Base-by-base conservation (phyloP, 352 stramenopile species). In the Thraustotheca clavata region DNA sequence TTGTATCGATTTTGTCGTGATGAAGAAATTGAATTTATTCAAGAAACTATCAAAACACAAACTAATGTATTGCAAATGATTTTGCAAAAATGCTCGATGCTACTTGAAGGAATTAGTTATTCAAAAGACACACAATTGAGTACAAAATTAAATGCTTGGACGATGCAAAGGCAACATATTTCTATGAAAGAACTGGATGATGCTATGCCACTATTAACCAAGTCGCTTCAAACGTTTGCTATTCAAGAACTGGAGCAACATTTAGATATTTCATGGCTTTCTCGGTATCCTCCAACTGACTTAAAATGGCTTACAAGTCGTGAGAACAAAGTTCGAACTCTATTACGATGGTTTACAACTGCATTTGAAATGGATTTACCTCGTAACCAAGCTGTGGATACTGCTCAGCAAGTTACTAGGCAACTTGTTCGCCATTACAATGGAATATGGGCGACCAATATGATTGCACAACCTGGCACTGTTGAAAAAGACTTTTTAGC, bases 371-470 rank as follows among this genome's bases (percentile, higher is more conserved):
- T 47, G 18, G 57, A 65, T 33, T 12, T 34, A 14, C 5, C 35
- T 9, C 20, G 20, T 24, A 16, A 22, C 36, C 20, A 18, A 3
- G 57, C 57, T 20, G 47, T 54, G 16, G 33, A 35, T 16, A 7
- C 47, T 2, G 4, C 57, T 14, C 35, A 65, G 20, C 57, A 38
- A n/a, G 32, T 65, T 20, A 33, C 18, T 18, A 39, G 57, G 32
- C 12, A 43, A n/a, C 57, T 65, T 8, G 24, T 65, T 27, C 57
- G 27, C 3, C 27, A 65, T 32, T 65, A 43, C 35, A 40, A 36
- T 1, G n/a, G 18, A 27, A 1, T 39, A 16, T 43, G 57, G 35
- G 34, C 22, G 22, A 24, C 14, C 18, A 54, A 40, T 7, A 31
- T 8, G 1, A 1, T 18, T 9, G 38, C 8, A 9, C n/a, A 12